phyloP scores from a whole-genome alignment of 139 green algal genomes.

The Chara braunii region DNA sequence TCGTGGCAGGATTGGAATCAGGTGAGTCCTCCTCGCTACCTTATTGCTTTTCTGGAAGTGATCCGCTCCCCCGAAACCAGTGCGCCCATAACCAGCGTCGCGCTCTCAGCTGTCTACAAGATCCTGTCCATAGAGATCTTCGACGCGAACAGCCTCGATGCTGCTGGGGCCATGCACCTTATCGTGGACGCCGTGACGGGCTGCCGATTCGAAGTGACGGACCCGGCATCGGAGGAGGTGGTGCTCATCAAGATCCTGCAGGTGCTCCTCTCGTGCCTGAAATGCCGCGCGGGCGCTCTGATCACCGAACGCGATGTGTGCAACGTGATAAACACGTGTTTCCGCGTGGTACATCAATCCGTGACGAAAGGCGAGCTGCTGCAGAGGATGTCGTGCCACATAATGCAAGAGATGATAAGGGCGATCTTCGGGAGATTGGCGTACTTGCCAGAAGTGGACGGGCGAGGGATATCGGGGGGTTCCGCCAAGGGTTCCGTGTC shows the following conservation, averaged over 20 bases:
- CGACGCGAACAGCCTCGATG: constrained; percentile 28
- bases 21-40: constrained; percentile 71
- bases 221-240: constrained; percentile 79
- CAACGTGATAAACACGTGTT: constrained; percentile 70
- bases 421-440: constrained; percentile 21
- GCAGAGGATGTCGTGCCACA: constrained; percentile 32
- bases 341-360: constrained; percentile 68
- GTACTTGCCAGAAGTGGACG: too few species aligned
- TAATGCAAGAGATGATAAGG: constrained; percentile 39
- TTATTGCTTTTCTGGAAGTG: constrained; percentile 83
- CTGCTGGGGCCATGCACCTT: constrained; percentile 63
- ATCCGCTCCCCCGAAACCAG: constrained; percentile 78
- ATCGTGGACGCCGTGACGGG: constrained; percentile 78
- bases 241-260: constrained; percentile 92
- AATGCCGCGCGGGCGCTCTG: constrained; percentile 42
- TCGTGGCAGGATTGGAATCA: constrained; percentile 41
- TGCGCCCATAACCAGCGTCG: constrained; percentile 78
- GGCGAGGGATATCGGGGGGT: too few species aligned
- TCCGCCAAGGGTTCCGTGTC: not conserved
- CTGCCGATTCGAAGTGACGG: constrained; percentile 90
- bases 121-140: constrained; percentile 69
- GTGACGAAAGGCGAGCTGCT: constrained; percentile 47
- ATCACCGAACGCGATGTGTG: constrained; percentile 65
- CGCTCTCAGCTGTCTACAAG: constrained; percentile 68
- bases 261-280: constrained; percentile 61